Conservation (phyloP, 2,329 filamentous ascomycete species). For the Hypoxylon rubiginosum region DNA sequence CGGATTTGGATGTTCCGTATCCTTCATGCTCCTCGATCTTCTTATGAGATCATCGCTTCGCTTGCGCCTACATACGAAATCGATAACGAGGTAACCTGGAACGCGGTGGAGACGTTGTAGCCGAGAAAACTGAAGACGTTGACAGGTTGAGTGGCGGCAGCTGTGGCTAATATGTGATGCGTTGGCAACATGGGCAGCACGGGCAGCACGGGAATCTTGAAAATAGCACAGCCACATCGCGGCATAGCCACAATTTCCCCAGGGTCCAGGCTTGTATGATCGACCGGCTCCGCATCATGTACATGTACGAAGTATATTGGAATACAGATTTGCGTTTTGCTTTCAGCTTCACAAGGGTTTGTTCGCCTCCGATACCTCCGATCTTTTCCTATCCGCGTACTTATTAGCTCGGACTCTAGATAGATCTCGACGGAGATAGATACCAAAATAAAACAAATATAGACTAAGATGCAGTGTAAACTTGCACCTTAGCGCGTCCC, state of each 20-base stretch:
- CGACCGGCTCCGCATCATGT: slow-evolving; percentile 29
- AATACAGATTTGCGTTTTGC: slow-evolving; percentile 13
- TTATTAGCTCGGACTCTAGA: neutral
- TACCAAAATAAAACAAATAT: slow-evolving; percentile 4
- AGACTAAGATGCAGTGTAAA: neutral
- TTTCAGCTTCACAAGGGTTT: slow-evolving; percentile 43
- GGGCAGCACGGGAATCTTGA: too few species aligned
- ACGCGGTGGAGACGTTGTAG: slow-evolving; percentile 19
- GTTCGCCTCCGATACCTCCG: slow-evolving; percentile 9
- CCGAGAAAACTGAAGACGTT: slow-evolving; percentile 25
- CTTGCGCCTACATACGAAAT: slow-evolving; percentile 17
- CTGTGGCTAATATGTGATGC: slow-evolving; percentile 42
- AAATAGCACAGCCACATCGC: slow-evolving; percentile 10
- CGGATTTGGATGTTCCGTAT: slow-evolving; percentile 35
- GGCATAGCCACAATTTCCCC: slow-evolving; percentile 37
- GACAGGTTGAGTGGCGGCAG: slow-evolving; percentile 29
- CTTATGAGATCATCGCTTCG: slow-evolving; percentile 40
- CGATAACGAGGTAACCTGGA: slow-evolving; percentile 18
- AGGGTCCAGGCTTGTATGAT: slow-evolving; percentile 27
- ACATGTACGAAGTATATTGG: neutral
- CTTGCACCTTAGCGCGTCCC: slow-evolving; percentile 14
- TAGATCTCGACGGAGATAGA: slow-evolving; percentile 1
- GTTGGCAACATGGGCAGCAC: slow-evolving; percentile 35
- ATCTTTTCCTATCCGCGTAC: neutral
- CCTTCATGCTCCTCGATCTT: slow-evolving; percentile 11